Evolutionary conservation across 2,329 filamentous ascomycete species (phyloP), one percentile per base, ranked within the genome.

Genomic region (Penicillium concentricum): DNA sequence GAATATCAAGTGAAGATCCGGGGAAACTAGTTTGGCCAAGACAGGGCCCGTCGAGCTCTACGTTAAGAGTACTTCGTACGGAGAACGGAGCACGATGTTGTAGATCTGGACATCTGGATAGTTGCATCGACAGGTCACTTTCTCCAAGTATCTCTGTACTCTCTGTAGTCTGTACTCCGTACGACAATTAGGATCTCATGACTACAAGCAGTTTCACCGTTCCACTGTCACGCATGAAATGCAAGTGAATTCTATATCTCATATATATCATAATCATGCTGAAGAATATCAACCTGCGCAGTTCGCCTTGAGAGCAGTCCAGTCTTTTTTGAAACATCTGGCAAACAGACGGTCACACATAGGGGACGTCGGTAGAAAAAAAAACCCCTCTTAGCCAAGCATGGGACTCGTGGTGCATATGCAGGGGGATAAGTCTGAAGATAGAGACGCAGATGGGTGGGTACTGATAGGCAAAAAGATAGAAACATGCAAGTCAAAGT

Each of bases 1-100:
- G 30, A 50, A 26, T 22, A 38, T 56, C 54, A 54, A 58, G 57
- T 51, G 62, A 56, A 58, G 57, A 63, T 63, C 59, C 53, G 61
- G 61, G 61, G 59, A 58, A 60, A 49, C 26, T 37, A 58, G 22
- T 43, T n/a, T 32, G 24, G 42, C 32, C 20, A 45, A 53, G 26
- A 51, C 2, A 34, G 22, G 47, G 20, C 12, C 28, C 43, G 20
- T 32, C 5, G 5, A 45, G 42, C 48, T 34, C 18, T 34, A 34
- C 9, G 30, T 15, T 35, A 13, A 35, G n/a, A 34, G 13, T 24
- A 34, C n/a, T n/a, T n/a, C n/a, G n/a, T n/a, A n/a, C n/a, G n/a
- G n/a, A n/a, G n/a, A n/a, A n/a, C n/a, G n/a, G n/a, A n/a, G n/a
- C n/a, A n/a, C 10, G 10, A 26, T 28, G 28, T 9, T 47, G 26